Evolutionary conservation across 176 grass and related monocot genomes (phyloP).

Genomic region (Raddia distichophylla): DNA sequence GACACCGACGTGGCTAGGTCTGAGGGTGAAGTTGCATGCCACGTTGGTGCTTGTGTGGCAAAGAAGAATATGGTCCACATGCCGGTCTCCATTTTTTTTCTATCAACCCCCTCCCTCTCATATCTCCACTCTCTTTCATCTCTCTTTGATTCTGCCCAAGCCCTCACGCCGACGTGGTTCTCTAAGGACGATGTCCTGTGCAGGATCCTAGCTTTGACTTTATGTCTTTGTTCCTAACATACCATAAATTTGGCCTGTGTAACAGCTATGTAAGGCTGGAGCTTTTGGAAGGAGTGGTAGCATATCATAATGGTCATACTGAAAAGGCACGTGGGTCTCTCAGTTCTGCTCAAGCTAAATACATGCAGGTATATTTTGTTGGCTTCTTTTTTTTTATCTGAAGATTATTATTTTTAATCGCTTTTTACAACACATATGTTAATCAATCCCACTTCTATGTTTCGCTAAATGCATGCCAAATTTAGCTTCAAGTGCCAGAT

Average conservation of each 20-base stretch:
- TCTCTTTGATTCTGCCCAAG: too few relatives aligned
- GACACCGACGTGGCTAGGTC: too few relatives aligned
- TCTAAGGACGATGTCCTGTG: neutral
- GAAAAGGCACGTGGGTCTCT: slow-evolving; percentile 66
- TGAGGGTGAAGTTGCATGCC: too few relatives aligned
- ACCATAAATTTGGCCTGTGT: slow-evolving; percentile 13
- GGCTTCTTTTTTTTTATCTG: neutral
- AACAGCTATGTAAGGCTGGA: slow-evolving; percentile 92
- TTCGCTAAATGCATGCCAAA: slow-evolving; percentile 30
- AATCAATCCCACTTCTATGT: slow-evolving; percentile 1
- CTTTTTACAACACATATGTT: neutral
- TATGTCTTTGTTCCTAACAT: slow-evolving; percentile 27
- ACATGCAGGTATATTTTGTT: slow-evolving; percentile 62
- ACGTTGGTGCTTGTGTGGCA: too few relatives aligned
- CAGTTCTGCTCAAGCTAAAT: slow-evolving; percentile 84
- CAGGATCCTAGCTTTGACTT: slow-evolving; percentile 27
- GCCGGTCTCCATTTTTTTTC: too few relatives aligned
- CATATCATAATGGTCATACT: slow-evolving; percentile 79
- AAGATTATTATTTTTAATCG: neutral
- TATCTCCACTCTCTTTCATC: too few relatives aligned
- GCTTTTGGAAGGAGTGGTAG: slow-evolving; percentile 96
- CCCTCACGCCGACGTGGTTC: neutral
- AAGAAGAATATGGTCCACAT: too few relatives aligned
- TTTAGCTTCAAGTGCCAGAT: slow-evolving; percentile 95
- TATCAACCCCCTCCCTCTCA: too few relatives aligned